A percentile compares a stretch with the other conserved stretches of the same genome.
These are phyloP conservation scores for Oryza brachyantha DNA, from an alignment of 176 grass and related monocot genomes.

Conservation along the genomic window DNA sequence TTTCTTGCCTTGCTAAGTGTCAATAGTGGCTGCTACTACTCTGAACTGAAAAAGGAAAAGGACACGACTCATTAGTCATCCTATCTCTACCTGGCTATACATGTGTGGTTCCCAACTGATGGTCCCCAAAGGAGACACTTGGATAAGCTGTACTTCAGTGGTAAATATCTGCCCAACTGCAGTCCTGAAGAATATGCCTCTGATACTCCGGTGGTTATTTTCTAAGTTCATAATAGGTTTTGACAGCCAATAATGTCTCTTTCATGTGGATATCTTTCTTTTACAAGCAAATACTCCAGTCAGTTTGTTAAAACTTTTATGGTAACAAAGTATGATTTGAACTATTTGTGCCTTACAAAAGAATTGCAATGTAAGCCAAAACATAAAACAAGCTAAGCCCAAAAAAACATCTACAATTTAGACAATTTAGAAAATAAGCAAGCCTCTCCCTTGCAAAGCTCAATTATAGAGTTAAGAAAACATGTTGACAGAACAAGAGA, in stretches of 20 bases:
- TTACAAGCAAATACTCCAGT: background rate
- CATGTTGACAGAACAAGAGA: background rate
- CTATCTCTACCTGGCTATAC: slow-evolving; percentile 33
- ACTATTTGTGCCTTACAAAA: background rate
- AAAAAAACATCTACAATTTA: background rate
- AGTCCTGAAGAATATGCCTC: slow-evolving; percentile 3
- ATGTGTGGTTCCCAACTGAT: slow-evolving; percentile 41
- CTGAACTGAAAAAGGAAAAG: slow-evolving; percentile 20
- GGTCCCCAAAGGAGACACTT: slow-evolving; percentile 39
- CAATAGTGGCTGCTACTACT: background rate
- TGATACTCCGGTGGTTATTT: background rate
- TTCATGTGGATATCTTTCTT: slow-evolving; percentile 4
- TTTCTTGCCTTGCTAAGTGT: slow-evolving; percentile 12
- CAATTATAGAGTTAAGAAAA: background rate
- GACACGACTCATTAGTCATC: slow-evolving; percentile 22
- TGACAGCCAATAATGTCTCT: background rate
- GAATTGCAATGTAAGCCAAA: background rate
- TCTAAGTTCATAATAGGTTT: slow-evolving; percentile 19
- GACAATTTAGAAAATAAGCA: background rate
- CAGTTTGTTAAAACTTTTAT: background rate
- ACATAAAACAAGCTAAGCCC: background rate
- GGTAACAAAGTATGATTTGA: background rate
- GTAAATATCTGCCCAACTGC: slow-evolving; percentile 29
- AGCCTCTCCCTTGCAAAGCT: background rate
- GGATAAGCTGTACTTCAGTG: slow-evolving; percentile 38